Evolutionary conservation across 1,139 yeast species (phyloP).

Genomic region (Diutina siamensis): DNA sequence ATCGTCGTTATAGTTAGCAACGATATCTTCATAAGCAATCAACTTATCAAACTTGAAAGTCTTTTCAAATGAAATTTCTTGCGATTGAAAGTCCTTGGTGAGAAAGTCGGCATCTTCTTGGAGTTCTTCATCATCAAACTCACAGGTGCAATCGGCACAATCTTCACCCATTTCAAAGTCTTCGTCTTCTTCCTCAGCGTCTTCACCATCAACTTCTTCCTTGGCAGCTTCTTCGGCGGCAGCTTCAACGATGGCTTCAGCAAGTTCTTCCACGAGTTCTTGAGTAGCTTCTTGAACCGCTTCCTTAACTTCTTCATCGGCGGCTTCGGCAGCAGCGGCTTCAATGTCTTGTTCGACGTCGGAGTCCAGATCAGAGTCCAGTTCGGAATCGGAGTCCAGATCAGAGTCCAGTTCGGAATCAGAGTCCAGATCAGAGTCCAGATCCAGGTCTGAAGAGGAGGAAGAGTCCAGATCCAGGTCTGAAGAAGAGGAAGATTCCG

Average conservation of each 20-base stretch:
- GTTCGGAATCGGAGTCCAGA: slow-evolving; percentile 7
- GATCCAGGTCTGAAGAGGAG: slow-evolving; percentile 10
- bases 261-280: neutral
- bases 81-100: slow-evolving; percentile 28
- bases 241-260: neutral
- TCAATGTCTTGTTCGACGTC: neutral
- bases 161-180: neutral
- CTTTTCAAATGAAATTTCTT: slow-evolving; percentile 34
- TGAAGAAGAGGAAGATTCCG: slow-evolving; percentile 11
- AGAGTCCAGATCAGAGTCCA: slow-evolving; percentile 10
- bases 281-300: neutral
- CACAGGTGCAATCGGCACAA: slow-evolving; percentile 8
- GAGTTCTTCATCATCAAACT: slow-evolving; percentile 23
- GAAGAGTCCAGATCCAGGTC: slow-evolving; percentile 11
- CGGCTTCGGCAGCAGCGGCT: neutral
- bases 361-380: slow-evolving; percentile 7
- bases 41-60: slow-evolving; percentile 33
- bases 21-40: slow-evolving; percentile 27
- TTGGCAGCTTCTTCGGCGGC: neutral
- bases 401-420: slow-evolving; percentile 10
- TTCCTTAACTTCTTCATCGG: neutral
- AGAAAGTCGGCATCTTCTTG: slow-evolving; percentile 30
- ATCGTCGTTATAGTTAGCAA: slow-evolving; percentile 28
- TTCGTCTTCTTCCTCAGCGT: neutral
- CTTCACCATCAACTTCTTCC: neutral